Conservation (phyloP, 805 yeast genomes). For the Brettanomyces nanus region DNA sequence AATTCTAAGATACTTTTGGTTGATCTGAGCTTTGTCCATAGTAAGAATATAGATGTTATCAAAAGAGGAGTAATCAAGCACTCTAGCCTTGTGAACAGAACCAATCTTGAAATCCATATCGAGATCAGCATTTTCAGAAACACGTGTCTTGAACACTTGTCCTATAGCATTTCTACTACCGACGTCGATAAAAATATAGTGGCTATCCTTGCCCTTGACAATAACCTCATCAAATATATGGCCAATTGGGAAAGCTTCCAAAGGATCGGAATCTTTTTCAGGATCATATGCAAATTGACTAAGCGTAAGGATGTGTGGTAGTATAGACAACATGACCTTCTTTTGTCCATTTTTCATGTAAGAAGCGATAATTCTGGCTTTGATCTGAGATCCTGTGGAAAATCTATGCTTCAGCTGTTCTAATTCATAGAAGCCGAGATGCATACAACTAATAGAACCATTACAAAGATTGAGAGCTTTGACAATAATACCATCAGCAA, state of each 20-base stretch:
- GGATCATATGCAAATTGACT: constrained; percentile 5
- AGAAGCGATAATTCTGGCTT: constrained; percentile 63
- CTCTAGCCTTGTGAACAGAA: constrained; percentile 67
- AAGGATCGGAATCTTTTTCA: constrained; percentile 28
- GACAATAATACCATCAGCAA: constrained; percentile 57
- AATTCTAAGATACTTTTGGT: constrained; percentile 56
- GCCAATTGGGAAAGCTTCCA: constrained; percentile 76
- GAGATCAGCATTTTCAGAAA: constrained; percentile 39
- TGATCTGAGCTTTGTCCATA: constrained; percentile 55
- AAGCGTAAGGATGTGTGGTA: constrained; percentile 44
- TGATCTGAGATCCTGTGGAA: constrained; percentile 58
- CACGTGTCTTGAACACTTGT: constrained; percentile 70
- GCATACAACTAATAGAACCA: constrained; percentile 64
- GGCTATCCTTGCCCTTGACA: constrained; percentile 50
- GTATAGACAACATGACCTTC: constrained; percentile 54
- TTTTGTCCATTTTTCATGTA: constrained; percentile 41
- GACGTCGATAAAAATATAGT: constrained; percentile 48
- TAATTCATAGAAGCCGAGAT: constrained; percentile 39
- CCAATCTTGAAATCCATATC: constrained; percentile 51
- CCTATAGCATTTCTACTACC: constrained; percentile 51
- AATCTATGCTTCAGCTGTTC: constrained; percentile 50
- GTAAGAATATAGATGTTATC: constrained; percentile 67
- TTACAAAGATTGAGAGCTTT: constrained; percentile 69
- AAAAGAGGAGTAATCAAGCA: constrained; percentile 56
- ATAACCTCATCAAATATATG: constrained; percentile 51